A percentile compares a stretch with the other conserved stretches of the same genome.
These are phyloP conservation scores for Chlorella sorokiniana DNA, from an alignment of 139 green algal species.

Conservation along the genomic window DNA sequence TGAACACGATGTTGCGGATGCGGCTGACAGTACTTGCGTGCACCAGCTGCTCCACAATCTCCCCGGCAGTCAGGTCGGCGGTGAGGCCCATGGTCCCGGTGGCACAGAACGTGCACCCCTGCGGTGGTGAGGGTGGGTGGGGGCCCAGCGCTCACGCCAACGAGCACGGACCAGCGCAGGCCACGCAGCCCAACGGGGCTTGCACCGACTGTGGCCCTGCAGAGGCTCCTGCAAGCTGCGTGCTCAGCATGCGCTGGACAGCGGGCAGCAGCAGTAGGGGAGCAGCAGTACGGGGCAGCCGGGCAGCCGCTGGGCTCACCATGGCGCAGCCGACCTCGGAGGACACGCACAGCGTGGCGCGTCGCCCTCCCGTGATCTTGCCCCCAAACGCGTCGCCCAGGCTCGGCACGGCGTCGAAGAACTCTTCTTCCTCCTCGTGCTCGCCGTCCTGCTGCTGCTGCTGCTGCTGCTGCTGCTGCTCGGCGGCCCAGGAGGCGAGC, in stretches of 20 bases:
- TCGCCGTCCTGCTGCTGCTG: constrained; percentile 1
- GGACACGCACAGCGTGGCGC: constrained; percentile 87
- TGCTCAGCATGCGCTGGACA: no score
- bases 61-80: constrained; percentile 86
- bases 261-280: no score
- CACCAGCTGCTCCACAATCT: constrained; percentile 97
- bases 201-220: no score
- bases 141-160: no score
- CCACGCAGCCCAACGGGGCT: no score
- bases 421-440: constrained; percentile 5
- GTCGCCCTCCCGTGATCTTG: not conserved
- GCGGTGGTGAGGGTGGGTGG: no score
- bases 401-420: constrained; percentile 8
- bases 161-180: no score
- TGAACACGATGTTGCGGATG: constrained; percentile 97
- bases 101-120: constrained; percentile 96
- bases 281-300: no score
- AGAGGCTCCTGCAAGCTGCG: no score
- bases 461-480: not conserved
- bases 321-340: constrained; percentile 92
- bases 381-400: not conserved
- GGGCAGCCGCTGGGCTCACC: no score
- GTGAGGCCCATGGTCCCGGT: constrained; percentile 95
- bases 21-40: constrained; percentile 65
- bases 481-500: not conserved